Evolutionary conservation across 768 basidiomycete species (phyloP).

Genomic region (Tulasnella sp.): DNA sequence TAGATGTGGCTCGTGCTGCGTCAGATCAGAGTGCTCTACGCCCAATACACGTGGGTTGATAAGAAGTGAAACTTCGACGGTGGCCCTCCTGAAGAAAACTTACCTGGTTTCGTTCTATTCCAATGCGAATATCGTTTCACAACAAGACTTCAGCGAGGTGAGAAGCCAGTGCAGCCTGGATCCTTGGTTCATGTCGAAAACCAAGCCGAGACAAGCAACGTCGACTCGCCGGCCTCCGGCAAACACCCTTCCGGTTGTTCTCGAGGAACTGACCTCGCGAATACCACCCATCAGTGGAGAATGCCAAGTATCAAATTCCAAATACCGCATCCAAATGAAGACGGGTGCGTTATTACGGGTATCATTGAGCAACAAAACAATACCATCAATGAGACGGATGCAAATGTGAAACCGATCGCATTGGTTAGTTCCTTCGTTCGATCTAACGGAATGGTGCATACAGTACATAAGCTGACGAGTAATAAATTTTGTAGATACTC

Average conservation of each 20-base stretch:
- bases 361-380: not conserved
- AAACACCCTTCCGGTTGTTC: not conserved
- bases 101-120: too few species aligned
- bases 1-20: too few species aligned
- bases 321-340: constrained; percentile 1
- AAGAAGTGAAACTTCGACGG: not conserved
- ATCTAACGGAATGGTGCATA: not conserved
- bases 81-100: not conserved
- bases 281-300: not conserved
- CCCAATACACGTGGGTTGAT: not conserved
- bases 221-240: not conserved
- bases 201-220: too few species aligned
- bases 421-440: not conserved
- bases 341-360: not conserved
- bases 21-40: too few species aligned
- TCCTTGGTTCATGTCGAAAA: not conserved
- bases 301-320: not conserved
- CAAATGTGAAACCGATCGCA: not conserved
- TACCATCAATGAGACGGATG: not conserved
- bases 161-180: too few species aligned
- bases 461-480: not conserved
- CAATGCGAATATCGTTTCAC: too few species aligned
- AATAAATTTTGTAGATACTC: constrained; percentile 45
- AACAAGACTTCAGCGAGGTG: too few species aligned
- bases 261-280: not conserved